Evolutionary conservation across 2,329 filamentous ascomycete species (phyloP), one percentile per base, ranked within the genome.

Genomic region (Fusarium sp.): DNA sequence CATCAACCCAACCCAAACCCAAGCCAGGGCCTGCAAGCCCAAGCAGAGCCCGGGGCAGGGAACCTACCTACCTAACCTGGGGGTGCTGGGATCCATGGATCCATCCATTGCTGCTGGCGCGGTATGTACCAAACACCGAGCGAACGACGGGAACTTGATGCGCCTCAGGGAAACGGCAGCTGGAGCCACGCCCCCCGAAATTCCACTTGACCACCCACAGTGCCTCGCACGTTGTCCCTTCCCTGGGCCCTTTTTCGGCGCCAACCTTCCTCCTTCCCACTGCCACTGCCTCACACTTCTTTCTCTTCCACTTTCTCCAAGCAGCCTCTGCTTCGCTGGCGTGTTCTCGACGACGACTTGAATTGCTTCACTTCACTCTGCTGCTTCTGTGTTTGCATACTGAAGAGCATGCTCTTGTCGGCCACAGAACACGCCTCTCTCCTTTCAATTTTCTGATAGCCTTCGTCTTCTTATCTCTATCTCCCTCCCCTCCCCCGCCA

Each of bases 391-490:
- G 23, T 56, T 50, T 31, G 57, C 39, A 64, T 66, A 58, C 61
- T 58, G 61, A 75, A 72, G 69, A 76, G 70, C 62, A 78, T 78
- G 76, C 72, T 73, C 61, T 69, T 70, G 68, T 75, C 71, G 70
- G 66, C 64, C 60, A 71, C 70, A 69, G 66, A 75, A 70, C 71
- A 71, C 75, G 69, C 65, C 70, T 55, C 46, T 66, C 60, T 57
- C 59, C 54, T 46, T 50, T 65, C 71, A 64, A 70, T 59, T 65
- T 50, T 68, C 65, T 71, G 64, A 75, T 68, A 55, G 54, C 44
- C 56, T 60, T 44, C 52, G 41, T 57, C 65, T 54, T 54, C 55
- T 60, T 58, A 60, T 61, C 61, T 66, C 70, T 62, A 40, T 41
- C 57, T 46, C 56, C 18, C 50, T 62, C 67, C 52, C 60, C 62